Evolutionary conservation across 108 stramenopile genomes (phyloP), one percentile per base, ranked within the genome.

Genomic region (Fragilaria radians): DNA sequence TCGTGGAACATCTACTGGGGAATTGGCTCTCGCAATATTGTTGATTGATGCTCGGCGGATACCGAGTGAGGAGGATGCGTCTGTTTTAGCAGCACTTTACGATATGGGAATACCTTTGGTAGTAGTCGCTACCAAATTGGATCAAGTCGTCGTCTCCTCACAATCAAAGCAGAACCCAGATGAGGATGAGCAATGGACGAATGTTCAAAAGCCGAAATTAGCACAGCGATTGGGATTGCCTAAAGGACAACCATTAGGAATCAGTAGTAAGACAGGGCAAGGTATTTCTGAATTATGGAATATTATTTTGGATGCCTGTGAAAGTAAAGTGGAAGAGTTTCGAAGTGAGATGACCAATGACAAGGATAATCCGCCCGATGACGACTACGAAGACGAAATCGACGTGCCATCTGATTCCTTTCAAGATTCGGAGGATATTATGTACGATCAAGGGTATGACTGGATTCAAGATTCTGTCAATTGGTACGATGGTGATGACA

Each of bases 71-170:
- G 82, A 91, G 53, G 96, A 97, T 70, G 64, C 81, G 24, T 79
- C 73, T 25, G 84, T 97, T 24, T 60, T 94, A 34, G 90, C 92
- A 4, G 90, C 91, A 32, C 57, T 93, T 52, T 89, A 71, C 52
- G 90, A 93, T 48, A 85, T 86, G 77, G 89, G 85, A 1, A 65
- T 90, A 1, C 85, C 90, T 28, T 64, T 95, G 31, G 70, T 89
- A 26, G 88, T 97, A 0, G 89, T 95, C 30, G 93, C 93, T 18
- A 93, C 92, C 22, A 90, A 96, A 62, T 69, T 80, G 2, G 96
- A 97, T 70, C n/a, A n/a, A n/a, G n/a, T n/a, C n/a, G n/a, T n/a
- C n/a, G n/a, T n/a, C n/a, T n/a, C n/a, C n/a, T n/a, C n/a, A n/a
- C n/a, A n/a, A n/a, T n/a, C n/a, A n/a, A 97, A 97, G 67, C 63